Percentiles rank a stretch among this genome's conserved stretches.
Conservation (phyloP, 169 alveolate species). For the Plasmodium cynomolgi region DNA sequence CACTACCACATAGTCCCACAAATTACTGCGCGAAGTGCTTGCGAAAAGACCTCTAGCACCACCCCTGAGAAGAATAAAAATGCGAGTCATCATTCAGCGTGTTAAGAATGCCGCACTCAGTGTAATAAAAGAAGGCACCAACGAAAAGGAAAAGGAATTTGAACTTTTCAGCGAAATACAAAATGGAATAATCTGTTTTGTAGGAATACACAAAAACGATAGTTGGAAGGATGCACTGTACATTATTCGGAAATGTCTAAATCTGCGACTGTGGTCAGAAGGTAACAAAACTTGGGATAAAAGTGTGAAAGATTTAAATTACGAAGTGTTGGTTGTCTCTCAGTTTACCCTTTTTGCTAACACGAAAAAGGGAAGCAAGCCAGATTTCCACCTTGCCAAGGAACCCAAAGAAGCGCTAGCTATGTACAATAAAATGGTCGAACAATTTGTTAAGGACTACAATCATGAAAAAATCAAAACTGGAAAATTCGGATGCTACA, state of each 20-base stretch:
- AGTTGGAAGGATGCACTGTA: conserved; percentile 69
- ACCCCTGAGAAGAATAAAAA: background rate
- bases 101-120: conserved; percentile 38
- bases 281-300: conserved; percentile 88
- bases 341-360: conserved; percentile 93
- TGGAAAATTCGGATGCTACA: conserved; percentile 90
- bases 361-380: conserved; percentile 92
- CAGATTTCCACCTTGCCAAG: conserved; percentile 95
- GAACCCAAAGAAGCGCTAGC: conserved; percentile 90
- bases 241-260: conserved; percentile 86
- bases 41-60: background rate
- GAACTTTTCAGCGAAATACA: conserved; percentile 59
- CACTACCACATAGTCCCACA: background rate
- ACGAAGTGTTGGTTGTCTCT: conserved; percentile 89
- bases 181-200: conserved; percentile 43
- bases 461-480: conserved; percentile 64
- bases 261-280: conserved; percentile 88
- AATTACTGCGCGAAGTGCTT: background rate
- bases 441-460: conserved; percentile 70
- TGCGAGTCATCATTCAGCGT: conserved; percentile 52
- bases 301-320: conserved; percentile 86
- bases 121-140: conserved; percentile 18
- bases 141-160: conserved; percentile 16
- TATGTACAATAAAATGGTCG: conserved; percentile 87
- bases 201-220: conserved; percentile 63